phyloP scores from a whole-genome alignment of 2,329 filamentous ascomycete species.

The Sporothrix protearum region DNA sequence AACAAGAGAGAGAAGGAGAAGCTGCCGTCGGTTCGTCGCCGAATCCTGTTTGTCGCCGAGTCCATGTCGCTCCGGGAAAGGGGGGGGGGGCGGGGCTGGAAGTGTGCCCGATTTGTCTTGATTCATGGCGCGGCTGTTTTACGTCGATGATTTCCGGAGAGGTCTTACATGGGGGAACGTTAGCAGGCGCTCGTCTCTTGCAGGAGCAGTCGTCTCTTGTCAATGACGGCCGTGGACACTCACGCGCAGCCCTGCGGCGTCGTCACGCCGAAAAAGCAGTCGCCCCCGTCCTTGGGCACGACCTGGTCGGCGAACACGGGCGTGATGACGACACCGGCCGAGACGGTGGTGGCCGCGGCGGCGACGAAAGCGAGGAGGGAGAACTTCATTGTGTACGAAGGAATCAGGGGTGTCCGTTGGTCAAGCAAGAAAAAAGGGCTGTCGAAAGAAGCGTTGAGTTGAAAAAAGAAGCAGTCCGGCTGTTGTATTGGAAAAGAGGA shows the following conservation, averaged over 20 bases:
- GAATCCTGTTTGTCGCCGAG: too few species aligned
- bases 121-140: too few species aligned
- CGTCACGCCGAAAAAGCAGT: conserved; percentile 55
- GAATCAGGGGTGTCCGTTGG: not conserved
- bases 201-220: not conserved
- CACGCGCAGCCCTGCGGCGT: conserved; percentile 58
- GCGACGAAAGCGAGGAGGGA: conserved; percentile 40
- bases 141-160: conserved; percentile 17
- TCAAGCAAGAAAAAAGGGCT: not conserved
- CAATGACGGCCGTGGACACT: conserved; percentile 34
- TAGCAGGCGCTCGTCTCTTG: not conserved
- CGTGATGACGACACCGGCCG: conserved; percentile 54
- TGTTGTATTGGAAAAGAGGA: not conserved
- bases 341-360: conserved; percentile 45
- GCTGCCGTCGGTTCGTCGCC: too few species aligned
- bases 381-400: conserved; percentile 41
- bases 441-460: not conserved
- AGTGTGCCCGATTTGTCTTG: too few species aligned
- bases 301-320: conserved; percentile 52
- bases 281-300: conserved; percentile 45
- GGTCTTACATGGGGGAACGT: conserved; percentile 7
- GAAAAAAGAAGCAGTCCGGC: not conserved
- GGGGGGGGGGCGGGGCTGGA: too few species aligned
- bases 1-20: too few species aligned
- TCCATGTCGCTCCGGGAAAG: too few species aligned